A percentile compares a stretch with the other conserved stretches of the same genome.
These are phyloP conservation scores for Perilla frutescens DNA, from an alignment of 257 asterid genomes.

Conservation along the genomic window DNA sequence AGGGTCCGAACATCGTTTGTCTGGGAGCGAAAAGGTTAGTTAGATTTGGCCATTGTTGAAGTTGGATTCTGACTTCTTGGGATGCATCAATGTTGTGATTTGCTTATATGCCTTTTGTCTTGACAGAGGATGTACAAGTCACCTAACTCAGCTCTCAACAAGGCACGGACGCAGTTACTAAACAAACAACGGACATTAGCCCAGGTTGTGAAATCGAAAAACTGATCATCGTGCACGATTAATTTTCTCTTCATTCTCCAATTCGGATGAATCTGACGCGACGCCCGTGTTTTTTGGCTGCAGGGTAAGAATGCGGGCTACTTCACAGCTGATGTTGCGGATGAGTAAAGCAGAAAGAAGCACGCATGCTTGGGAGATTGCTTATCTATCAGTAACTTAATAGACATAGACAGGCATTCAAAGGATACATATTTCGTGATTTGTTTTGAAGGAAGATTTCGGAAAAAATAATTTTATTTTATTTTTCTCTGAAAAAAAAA, in stretches of 20 bases:
- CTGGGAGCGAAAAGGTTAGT: constrained; percentile 76
- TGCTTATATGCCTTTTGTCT: background rate
- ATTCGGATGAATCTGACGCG: background rate
- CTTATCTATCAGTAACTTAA: background rate
- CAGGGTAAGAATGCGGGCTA: constrained; percentile 78
- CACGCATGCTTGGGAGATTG: background rate
- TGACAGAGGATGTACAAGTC: constrained; percentile 79
- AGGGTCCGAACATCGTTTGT: constrained; percentile 55
- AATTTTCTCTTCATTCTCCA: background rate
- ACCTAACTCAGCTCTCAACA: constrained; percentile 76
- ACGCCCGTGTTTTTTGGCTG: background rate
- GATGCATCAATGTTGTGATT: background rate
- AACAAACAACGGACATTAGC: constrained; percentile 80
- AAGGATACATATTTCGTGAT: too few species aligned
- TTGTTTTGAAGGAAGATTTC: too few species aligned
- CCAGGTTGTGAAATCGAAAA: constrained; percentile 49
- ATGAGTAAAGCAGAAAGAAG: constrained; percentile 31
- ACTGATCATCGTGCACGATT: background rate
- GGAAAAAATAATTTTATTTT: too few species aligned
- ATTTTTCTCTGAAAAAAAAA: too few species aligned
- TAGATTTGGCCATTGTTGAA: background rate
- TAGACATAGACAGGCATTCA: too few species aligned
- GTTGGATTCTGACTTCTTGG: background rate
- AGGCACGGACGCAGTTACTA: constrained; percentile 81
- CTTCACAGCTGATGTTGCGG: constrained; percentile 54